phyloP scores from a whole-genome alignment of 495 filamentous ascomycete species.

The Hypoxylon intermedium region DNA sequence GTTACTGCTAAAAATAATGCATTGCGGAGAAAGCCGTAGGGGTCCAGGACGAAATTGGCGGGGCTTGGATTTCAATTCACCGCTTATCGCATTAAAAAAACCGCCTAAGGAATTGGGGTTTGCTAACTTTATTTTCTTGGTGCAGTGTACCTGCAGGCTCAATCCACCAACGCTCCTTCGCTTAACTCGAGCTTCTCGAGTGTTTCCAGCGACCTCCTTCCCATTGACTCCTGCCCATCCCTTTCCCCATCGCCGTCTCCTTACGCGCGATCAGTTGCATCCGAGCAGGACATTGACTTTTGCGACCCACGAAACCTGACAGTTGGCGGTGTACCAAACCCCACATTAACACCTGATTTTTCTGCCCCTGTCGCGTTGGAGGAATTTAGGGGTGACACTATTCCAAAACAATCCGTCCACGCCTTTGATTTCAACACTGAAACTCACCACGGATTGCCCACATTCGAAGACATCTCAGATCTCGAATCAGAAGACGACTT shows the following conservation, averaged over 20 bases:
- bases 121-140: conserved; percentile 47
- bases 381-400: conserved; percentile 67
- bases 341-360: conserved; percentile 67
- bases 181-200: conserved; percentile 63
- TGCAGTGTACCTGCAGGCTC: conserved; percentile 81
- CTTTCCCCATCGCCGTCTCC: conserved; percentile 83
- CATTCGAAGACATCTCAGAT: conserved; percentile 86
- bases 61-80: conserved; percentile 28
- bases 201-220: conserved; percentile 70
- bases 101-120: conserved; percentile 1
- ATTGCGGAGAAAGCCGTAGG: conserved; percentile 4
- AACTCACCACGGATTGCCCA: conserved; percentile 68
- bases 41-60: conserved; percentile 18
- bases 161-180: conserved; percentile 53
- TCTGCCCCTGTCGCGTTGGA: conserved; percentile 66
- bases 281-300: conserved; percentile 78
- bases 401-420: conserved; percentile 55
- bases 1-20: conserved; percentile 16
- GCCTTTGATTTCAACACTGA: conserved; percentile 62
- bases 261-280: conserved; percentile 71
- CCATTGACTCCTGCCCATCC: conserved; percentile 77
- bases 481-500: conserved; percentile 94
- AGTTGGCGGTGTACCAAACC: conserved; percentile 65
- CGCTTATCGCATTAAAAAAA: conserved; percentile 30
- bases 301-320: conserved; percentile 94